Evolutionary conservation across 306 rosid species (phyloP), one percentile per base, ranked within the genome.

Genomic region (Pueraria montana): DNA sequence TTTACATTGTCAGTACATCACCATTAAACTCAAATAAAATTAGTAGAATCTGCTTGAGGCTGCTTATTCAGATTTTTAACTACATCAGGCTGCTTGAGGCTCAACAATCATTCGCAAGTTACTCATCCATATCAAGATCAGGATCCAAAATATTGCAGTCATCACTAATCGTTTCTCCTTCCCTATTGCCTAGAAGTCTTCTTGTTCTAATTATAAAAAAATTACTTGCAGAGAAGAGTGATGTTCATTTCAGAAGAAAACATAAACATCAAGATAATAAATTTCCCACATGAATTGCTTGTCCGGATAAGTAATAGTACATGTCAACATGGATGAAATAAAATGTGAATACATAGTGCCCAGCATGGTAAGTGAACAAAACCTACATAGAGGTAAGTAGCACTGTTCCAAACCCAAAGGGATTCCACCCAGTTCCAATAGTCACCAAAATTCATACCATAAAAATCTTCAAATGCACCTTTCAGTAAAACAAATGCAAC

Each of bases 401-500:
- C 99, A 87, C 99, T 93, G 72, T 88, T 96, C 98, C 99, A 96
- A 50, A 88, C 84, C 98, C 98, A 96, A 63, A 96, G 98, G 75
- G 94, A 89, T 86, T 92, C 97, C 88, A 90, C 82, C 99, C 99
- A 96, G 80, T 82, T 82, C 98, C 98, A 94, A 88, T 90, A 96
- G 50, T 91, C 95, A 64, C 95, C 88, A 27, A 87, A 82, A 65
- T 74, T 79, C 53, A 72, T 11, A 71, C 84, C 78, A 74, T 65
- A 10, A 74, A 66, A 78, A 50, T 87, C 94, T 86, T 84, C 96
- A 26, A 89, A 89, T 27, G 86, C 85, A 36, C 79, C 89, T 89
- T 88, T 96, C 69, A 91, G 43, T 64, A 89, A 40, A 56, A 90
- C 13, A 82, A 85, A 93, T 53, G 94, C 69, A 58, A 80, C 83